Percentiles rank a stretch among this genome's conserved stretches.
Conservation (phyloP, 176 grass and related monocot genomes). For the Zea mays region Zm-B73-REFERENCE-NAM-5.0 NC_050100.1:222508001-222508500, state of each 20-base stretch:
- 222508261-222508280: no score
- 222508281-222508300: no score
- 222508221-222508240: neutral
- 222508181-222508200: slow-evolving; percentile 1
- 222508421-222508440: no score
- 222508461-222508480: slow-evolving; percentile 4
- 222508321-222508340: no score
- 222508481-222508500: neutral
- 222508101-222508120: neutral
- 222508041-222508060: slow-evolving; percentile 4
- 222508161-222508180: slow-evolving; percentile 32
- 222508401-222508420: no score
- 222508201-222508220: neutral
- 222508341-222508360: no score
- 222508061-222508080: slow-evolving; percentile 11
- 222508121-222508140: neutral
- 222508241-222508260: neutral
- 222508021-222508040: slow-evolving; percentile 32
- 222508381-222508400: no score
- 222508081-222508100: neutral
- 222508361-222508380: no score
- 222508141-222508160: neutral
- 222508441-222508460: neutral
- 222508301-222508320: no score
- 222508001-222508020: neutral